These are phyloP conservation scores for Graphilbum fragrans DNA, from an alignment of 2,329 filamentous ascomycete genomes.

Conservation along the genomic window DNA sequence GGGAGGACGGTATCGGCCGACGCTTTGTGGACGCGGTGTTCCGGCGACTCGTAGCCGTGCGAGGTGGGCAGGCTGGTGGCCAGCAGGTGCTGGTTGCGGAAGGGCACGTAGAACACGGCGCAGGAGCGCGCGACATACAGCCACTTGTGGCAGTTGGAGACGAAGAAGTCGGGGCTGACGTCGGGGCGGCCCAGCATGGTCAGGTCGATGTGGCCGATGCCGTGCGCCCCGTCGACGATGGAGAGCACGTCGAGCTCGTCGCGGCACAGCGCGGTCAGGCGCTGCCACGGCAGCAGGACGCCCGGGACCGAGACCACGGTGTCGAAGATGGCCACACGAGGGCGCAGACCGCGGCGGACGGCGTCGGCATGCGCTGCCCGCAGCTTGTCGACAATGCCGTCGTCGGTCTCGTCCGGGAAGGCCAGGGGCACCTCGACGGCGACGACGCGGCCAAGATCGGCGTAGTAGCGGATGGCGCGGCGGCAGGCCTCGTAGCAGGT, in stretches of 20 bases:
- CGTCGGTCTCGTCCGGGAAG: constrained; percentile 51
- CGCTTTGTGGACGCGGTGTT: neutral
- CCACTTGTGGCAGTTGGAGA: constrained; percentile 67
- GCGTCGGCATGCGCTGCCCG: constrained; percentile 35
- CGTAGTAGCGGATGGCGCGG: constrained; percentile 47
- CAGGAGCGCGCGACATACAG: constrained; percentile 58
- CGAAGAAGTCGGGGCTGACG: constrained; percentile 59
- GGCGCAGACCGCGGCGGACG: constrained; percentile 35
- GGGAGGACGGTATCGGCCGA: constrained; percentile 5
- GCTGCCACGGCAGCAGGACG: constrained; percentile 57
- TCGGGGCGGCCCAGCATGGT: constrained; percentile 30
- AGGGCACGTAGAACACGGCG: constrained; percentile 57
- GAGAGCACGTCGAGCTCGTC: constrained; percentile 45
- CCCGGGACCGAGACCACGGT: constrained; percentile 57
- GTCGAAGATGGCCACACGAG: constrained; percentile 58
- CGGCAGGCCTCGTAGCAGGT: constrained; percentile 57
- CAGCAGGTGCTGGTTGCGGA: constrained; percentile 53
- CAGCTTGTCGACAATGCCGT: constrained; percentile 42
- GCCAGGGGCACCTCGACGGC: constrained; percentile 36
- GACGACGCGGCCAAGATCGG: constrained; percentile 33
- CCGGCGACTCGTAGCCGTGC: constrained; percentile 42
- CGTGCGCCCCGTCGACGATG: constrained; percentile 59
- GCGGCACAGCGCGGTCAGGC: constrained; percentile 42
- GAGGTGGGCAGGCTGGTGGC: constrained; percentile 57
- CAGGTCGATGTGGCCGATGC: constrained; percentile 56